A percentile compares a stretch with the other conserved stretches of the same genome.
These are phyloP conservation scores for Podaxis sp. DNA, from an alignment of 768 basidiomycete species.

Conservation along the genomic window DNA sequence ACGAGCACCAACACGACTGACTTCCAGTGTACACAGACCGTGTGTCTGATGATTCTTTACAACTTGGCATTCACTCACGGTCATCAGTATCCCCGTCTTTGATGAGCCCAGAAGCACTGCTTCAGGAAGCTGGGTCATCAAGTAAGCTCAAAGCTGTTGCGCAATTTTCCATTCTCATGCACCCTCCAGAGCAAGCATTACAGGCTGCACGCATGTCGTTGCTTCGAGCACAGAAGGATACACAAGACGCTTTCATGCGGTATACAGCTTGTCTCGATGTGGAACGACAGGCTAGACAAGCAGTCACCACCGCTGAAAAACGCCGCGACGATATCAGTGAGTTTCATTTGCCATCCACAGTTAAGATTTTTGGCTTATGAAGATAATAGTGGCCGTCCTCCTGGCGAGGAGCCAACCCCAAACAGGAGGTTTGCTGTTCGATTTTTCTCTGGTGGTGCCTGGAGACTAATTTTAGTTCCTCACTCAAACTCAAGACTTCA, in stretches of 20 bases:
- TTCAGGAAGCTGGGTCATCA: constrained; percentile 58
- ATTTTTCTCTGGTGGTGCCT: constrained; percentile 17
- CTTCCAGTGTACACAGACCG: constrained; percentile 25
- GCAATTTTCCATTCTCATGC: constrained; percentile 17
- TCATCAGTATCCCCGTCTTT: constrained; percentile 53
- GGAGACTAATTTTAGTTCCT: constrained; percentile 19
- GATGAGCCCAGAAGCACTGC: constrained; percentile 49
- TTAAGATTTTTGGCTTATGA: constrained; percentile 19
- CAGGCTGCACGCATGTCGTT: constrained; percentile 60
- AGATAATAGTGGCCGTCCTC: constrained; percentile 41
- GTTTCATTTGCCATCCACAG: constrained; percentile 13
- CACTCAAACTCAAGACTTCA: constrained; percentile 3
- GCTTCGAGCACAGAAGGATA: constrained; percentile 67
- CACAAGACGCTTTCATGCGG: constrained; percentile 67
- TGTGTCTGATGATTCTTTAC: constrained; percentile 32
- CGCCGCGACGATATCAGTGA: constrained; percentile 66
- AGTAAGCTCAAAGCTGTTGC: constrained; percentile 39
- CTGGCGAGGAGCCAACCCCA: constrained; percentile 46
- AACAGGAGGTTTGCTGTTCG: constrained; percentile 22
- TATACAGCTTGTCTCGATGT: constrained; percentile 70
- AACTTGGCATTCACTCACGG: constrained; percentile 33
- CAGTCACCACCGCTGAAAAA: constrained; percentile 64
- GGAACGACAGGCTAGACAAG: constrained; percentile 65
- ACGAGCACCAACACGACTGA: neutral
- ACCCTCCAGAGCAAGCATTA: constrained; percentile 53